A percentile compares a stretch with the other conserved stretches of the same genome.
phyloP scores from a whole-genome alignment of 495 filamentous ascomycete species.

The Penicillium turbatum region DNA sequence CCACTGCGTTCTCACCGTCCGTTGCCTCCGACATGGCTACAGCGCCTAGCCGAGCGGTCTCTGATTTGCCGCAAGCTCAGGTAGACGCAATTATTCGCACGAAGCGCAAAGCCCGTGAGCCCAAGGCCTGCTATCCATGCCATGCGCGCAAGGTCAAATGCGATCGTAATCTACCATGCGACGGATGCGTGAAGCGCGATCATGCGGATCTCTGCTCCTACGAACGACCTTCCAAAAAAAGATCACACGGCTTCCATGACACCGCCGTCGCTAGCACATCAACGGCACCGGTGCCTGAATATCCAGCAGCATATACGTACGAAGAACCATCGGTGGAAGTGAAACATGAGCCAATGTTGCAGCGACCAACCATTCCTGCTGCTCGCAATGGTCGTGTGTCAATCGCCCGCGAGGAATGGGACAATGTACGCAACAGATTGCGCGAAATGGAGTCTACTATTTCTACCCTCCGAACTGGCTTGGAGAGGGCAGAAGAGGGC shows the following conservation, averaged over 20 bases:
- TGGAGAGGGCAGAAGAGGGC: constrained; percentile 38
- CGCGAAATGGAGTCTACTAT: constrained; percentile 44
- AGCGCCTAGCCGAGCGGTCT: constrained; percentile 27
- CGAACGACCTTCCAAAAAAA: constrained; percentile 61
- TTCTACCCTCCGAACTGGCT: constrained; percentile 35
- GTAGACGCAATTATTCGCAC: constrained; percentile 49
- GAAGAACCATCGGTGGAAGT: constrained; percentile 21
- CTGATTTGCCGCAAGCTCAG: constrained; percentile 44
- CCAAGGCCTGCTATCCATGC: constrained; percentile 67
- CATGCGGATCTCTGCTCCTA: constrained; percentile 69
- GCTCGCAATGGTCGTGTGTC: constrained; percentile 30
- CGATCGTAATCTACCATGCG: constrained; percentile 67
- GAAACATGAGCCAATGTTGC: constrained; percentile 25
- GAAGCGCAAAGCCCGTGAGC: constrained; percentile 46
- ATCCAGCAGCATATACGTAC: constrained; percentile 17
- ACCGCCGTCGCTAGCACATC: constrained; percentile 20
- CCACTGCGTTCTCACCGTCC: constrained; percentile 13
- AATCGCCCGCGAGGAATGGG: constrained; percentile 46
- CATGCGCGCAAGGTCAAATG: constrained; percentile 72
- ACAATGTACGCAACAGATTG: constrained; percentile 40
- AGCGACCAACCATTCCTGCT: constrained; percentile 19
- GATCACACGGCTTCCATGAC: constrained; percentile 33
- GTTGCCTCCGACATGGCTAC: constrained; percentile 28
- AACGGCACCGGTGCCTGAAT: constrained; percentile 17
- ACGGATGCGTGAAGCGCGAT: constrained; percentile 69